phyloP scores from a whole-genome alignment of 1,284 basidiomycete genomes.

The Irpex sp. region DNA sequence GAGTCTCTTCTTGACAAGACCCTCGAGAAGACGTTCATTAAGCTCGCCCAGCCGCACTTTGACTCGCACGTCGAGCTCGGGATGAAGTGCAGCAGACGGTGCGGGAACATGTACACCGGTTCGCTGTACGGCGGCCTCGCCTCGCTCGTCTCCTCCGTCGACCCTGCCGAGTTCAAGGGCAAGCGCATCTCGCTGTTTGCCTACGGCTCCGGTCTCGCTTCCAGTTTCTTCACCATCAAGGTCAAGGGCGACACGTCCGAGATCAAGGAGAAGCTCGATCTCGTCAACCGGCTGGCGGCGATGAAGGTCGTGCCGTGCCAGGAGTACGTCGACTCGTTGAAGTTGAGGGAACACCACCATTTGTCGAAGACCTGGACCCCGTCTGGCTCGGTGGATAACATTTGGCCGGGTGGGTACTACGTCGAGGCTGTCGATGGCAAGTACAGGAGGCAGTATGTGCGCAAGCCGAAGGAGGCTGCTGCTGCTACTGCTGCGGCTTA shows the following conservation, averaged over 20 bases:
- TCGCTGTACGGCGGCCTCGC: slow-evolving; percentile 94
- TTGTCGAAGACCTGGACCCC: slow-evolving; percentile 88
- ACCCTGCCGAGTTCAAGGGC: slow-evolving; percentile 63
- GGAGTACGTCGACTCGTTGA: slow-evolving; percentile 75
- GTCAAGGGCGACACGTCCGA: slow-evolving; percentile 84
- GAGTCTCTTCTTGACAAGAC: slow-evolving; percentile 89
- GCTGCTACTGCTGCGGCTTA: not conserved
- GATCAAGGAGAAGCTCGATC: slow-evolving; percentile 78
- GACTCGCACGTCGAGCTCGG: slow-evolving; percentile 69
- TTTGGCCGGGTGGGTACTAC: slow-evolving; percentile 95
- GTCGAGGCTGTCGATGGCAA: slow-evolving; percentile 90
- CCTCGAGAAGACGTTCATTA: slow-evolving; percentile 92
- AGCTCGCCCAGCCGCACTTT: slow-evolving; percentile 70
- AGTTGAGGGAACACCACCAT: slow-evolving; percentile 95
- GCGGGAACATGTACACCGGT: slow-evolving; percentile 99
- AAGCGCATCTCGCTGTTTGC: slow-evolving; percentile 92
- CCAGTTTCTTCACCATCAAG: slow-evolving; percentile 85
- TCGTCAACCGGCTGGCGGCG: slow-evolving; percentile 71
- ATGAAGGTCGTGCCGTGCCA: slow-evolving; percentile 93
- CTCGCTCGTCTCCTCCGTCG: slow-evolving; percentile 70
- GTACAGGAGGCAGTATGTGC: slow-evolving; percentile 85
- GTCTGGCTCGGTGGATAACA: slow-evolving; percentile 83
- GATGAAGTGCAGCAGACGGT: slow-evolving; percentile 81
- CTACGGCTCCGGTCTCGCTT: slow-evolving; percentile 91
- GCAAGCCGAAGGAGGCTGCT: slow-evolving; percentile 20